Evolutionary conservation across 129 eudicot genomes (phyloP).

Genomic region (Flaveria ramosissima): DNA sequence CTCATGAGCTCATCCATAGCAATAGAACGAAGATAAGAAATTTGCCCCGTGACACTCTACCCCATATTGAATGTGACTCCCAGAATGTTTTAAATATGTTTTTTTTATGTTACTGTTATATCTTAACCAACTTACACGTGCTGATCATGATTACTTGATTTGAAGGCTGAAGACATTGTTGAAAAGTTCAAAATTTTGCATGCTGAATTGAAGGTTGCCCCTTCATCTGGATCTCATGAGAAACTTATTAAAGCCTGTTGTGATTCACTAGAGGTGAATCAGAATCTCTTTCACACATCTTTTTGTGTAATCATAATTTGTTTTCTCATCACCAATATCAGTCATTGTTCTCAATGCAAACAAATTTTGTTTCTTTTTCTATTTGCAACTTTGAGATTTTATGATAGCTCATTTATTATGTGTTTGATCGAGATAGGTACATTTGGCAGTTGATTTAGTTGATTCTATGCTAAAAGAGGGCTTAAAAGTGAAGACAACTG

Average conservation of each 20-base stretch:
- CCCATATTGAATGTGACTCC: conserved; percentile 9
- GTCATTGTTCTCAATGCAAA: conserved; percentile 13
- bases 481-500: conserved; percentile 40
- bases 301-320: conserved; percentile 1
- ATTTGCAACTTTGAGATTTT: conserved; percentile 5
- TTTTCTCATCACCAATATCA: not conserved
- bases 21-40: not conserved
- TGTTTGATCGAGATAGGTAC: conserved; percentile 47
- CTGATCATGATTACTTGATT: conserved; percentile 26
- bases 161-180: conserved; percentile 61
- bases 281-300: not conserved
- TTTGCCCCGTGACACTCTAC: not conserved
- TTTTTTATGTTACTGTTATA: conserved; percentile 5
- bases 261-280: conserved; percentile 61
- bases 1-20: conserved; percentile 1
- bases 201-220: conserved; percentile 56
- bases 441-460: conserved; percentile 64
- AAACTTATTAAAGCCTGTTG: conserved; percentile 65
- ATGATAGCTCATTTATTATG: conserved; percentile 14
- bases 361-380: not conserved
- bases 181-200: conserved; percentile 56
- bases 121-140: not conserved
- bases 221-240: conserved; percentile 61
- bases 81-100: conserved; percentile 11
- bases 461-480: conserved; percentile 64